Evolutionary conservation across 305 asterid genomes (phyloP), one percentile per base, ranked within the genome.

Genomic region (Rubia occidens): DNA sequence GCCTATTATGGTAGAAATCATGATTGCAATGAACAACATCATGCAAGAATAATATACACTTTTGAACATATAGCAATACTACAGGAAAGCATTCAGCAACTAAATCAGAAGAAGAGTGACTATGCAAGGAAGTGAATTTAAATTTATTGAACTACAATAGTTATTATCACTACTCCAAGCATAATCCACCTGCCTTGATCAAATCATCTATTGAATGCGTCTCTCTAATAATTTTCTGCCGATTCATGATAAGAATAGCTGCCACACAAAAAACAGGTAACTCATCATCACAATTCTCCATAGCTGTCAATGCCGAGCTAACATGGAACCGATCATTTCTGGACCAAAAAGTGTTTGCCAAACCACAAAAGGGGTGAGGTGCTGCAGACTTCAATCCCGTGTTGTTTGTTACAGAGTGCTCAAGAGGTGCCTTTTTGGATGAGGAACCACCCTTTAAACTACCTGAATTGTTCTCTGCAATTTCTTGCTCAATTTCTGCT

Each of bases 191-290:
- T 90, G 82, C 98, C 98, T 93, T 93, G 75, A 93, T 93, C 72
- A 93, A 84, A 82, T 93, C 97, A 79, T 93, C 97, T 72, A 93
- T 82, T 39, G 98, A 93, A 82, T 26, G 91, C 45, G 98, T 87
- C 79, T 84, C 92, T 80, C 80, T 82, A 75, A 87, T 80, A 77
- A 93, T 84, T 82, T 88, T 93, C 72, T 88, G 97, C 63, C 96
- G 95, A 78, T 93, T 93, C 90, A 86, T 82, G 73, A 93, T 79
- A 69, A 93, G 98, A 78, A 93, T 89, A 75, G 98, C 96, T 64
- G 98, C 98, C 66, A 93, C 98, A 78, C 95, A 86, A 51, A 90
- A 93, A 70, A 93, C 95, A 35, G 98, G 97, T 79, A 93, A 79
- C 83, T 90, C 97, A 82, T 92, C 96, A 75, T 86, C 91, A 66